Conservation (phyloP, 176 grass and related monocot species). For the Triticum aestivum region DNA sequence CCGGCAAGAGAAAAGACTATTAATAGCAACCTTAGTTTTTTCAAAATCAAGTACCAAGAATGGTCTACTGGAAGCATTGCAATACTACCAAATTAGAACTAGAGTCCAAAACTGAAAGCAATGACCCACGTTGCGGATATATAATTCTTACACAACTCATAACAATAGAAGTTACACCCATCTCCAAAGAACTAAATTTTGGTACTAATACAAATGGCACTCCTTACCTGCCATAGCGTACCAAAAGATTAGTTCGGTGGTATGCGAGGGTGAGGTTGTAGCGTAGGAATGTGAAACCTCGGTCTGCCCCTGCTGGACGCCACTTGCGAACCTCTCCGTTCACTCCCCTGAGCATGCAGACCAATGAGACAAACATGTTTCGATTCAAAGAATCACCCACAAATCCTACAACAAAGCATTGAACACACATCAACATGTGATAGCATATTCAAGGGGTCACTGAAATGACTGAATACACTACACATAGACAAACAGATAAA, state of each 20-base stretch:
- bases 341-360: conserved; percentile 81
- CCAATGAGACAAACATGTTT: conserved; percentile 85
- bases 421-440: not conserved
- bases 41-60: conserved; percentile 12
- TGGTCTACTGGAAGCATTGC: not conserved
- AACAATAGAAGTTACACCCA: not conserved
- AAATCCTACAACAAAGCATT: conserved; percentile 56
- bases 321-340: conserved; percentile 73
- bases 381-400: conserved; percentile 94
- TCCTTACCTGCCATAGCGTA: conserved; percentile 87
- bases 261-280: conserved; percentile 90
- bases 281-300: conserved; percentile 80
- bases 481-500: not conserved
- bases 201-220: conserved; percentile 18
- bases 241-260: conserved; percentile 93
- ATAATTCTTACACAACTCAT: not conserved
- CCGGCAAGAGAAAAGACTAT: not conserved
- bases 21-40: not conserved
- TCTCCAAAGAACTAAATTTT: not conserved
- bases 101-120: not conserved
- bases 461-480: not conserved
- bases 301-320: conserved; percentile 77
- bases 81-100: conserved; percentile 2
- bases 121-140: not conserved
- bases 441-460: not conserved